Base-by-base conservation (phyloP, 2,329 filamentous ascomycete species). In the Hansfordia pulvinata region DNA sequence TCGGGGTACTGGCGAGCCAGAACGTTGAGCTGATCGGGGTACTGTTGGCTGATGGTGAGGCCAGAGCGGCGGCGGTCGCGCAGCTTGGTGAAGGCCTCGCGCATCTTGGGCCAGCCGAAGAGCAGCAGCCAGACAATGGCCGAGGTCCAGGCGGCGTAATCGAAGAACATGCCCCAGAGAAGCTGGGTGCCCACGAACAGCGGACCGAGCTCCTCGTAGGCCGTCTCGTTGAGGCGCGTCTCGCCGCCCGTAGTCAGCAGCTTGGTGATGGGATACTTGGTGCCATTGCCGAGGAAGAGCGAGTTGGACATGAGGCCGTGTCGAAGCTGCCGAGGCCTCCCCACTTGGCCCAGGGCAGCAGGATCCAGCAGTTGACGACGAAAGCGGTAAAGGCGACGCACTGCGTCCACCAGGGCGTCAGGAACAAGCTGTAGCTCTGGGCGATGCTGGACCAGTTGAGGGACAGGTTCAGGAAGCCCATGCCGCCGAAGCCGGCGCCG, bases 361-460 rank as follows among this genome's bases (percentile, higher is more conserved):
- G 40, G 18, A 75, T 44, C 69, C 69, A 74, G 35, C 61, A 65
- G 37, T 60, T 68, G 34, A 65, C 47, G 2, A 55, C 64, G 35
- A 68, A 74, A 0, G 64, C 68, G 8, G 48, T 29, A 32, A 71
- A 73, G 14, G 66, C 47, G 16, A 71, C 52, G 11, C 69, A 60
- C 18, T 71, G 68, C 1, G 68, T 71, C 50, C 65, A 73, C 54
- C 63, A 74, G 1, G 64, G 69, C 4, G 62, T 65, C 18, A 69
- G 49, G 34, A 73, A 63, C 27, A 68, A 44, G 25, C 56, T 68
- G 8, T 52, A 56, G 22, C 54, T 54, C 15, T 59, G 61, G n/a
- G 60, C 58, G 27, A 75, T 61, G 33, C 66, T 73, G 3, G 68
- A 69, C 69, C 69, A 75, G 36, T 75, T 63, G 11, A 75, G 47